Base-by-base conservation (phyloP, 306 rosid species). In the Citrullus mucosospermus region DNA sequence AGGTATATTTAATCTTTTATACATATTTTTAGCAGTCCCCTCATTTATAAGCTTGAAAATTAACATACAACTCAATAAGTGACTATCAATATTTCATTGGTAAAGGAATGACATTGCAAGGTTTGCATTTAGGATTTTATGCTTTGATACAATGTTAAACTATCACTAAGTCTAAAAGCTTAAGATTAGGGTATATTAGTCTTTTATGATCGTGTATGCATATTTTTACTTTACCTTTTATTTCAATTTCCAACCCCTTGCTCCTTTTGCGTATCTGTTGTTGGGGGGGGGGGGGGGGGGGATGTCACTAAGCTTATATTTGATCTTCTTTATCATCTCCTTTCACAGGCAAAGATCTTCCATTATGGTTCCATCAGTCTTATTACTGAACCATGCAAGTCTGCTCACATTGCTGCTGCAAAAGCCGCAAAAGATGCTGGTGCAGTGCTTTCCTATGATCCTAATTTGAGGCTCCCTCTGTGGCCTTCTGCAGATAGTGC, bases 321-420 rank as follows among this genome's bases (percentile, higher is more conserved):
- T 63, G 50, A 53, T 59, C 56, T 62, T n/a, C 4, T 6, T 65
- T 63, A 12, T 46, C 32, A 57, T 56, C 8, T 80, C 62, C 36
- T 44, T 36, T 85, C 87, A 82, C 88, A 94, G 98, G 97, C 98
- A 78, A 90, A 89, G 83, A 88, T 94, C 39, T 89, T 94, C 74
- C 97, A 94, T 78, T 90, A 92, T 81, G 97, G 98, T 67, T 92
- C 98, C 28, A 90, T 94, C 77, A 94, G 98, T 88, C 98, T 94
- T 20, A 94, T 94, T 78, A 90, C 96, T 51, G 96, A 94, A 79
- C 98, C 98, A 22, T 92, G 98, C 91, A 94, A 91, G 83, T 92
- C 98, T 0, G 93, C 97, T 15, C 98, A 94, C 84, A 87, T 92
- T 77, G 97, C 98, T 71, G 98, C 97, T 22, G 85, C 91, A 70